Evolutionary conservation across 2,329 filamentous ascomycete genomes (phyloP).

Genomic region (Colletotrichum paranaense): DNA sequence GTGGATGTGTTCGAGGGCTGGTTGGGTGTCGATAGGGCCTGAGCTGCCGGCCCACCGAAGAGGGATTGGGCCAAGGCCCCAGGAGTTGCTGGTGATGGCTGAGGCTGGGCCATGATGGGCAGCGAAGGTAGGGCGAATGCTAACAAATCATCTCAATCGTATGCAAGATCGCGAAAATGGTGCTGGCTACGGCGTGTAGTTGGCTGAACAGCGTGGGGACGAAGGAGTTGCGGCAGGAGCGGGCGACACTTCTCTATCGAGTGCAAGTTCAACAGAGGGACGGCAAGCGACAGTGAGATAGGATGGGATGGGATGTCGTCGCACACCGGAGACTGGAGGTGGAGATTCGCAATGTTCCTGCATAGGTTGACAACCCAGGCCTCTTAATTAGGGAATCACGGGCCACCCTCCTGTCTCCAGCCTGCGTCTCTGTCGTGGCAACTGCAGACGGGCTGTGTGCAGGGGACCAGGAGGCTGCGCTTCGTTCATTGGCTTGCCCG

Average conservation of each 20-base stretch:
- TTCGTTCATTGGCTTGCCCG: conserved; percentile 11
- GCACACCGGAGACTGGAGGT: conserved; percentile 14
- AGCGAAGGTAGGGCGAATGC: neutral
- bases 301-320: conserved; percentile 13
- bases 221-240: neutral
- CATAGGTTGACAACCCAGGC: conserved; percentile 31
- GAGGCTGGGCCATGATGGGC: conserved; percentile 51
- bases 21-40: conserved; percentile 39
- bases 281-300: conserved; percentile 10
- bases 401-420: conserved; percentile 15
- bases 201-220: neutral
- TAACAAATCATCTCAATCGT: conserved; percentile 31
- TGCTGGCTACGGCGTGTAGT: neutral
- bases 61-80: conserved; percentile 55
- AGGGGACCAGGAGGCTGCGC: neutral
- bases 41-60: conserved; percentile 55
- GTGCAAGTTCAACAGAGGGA: conserved; percentile 8
- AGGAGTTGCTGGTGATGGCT: conserved; percentile 53
- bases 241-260: neutral
- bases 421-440: conserved; percentile 20
- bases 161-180: neutral
- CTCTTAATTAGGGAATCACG: conserved; percentile 32
- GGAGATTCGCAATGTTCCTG: conserved; percentile 28
- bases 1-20: conserved; percentile 44
- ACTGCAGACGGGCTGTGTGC: conserved; percentile 14